Conservation (phyloP, 1,284 basidiomycete genomes). For the Boletus smithii region DNA sequence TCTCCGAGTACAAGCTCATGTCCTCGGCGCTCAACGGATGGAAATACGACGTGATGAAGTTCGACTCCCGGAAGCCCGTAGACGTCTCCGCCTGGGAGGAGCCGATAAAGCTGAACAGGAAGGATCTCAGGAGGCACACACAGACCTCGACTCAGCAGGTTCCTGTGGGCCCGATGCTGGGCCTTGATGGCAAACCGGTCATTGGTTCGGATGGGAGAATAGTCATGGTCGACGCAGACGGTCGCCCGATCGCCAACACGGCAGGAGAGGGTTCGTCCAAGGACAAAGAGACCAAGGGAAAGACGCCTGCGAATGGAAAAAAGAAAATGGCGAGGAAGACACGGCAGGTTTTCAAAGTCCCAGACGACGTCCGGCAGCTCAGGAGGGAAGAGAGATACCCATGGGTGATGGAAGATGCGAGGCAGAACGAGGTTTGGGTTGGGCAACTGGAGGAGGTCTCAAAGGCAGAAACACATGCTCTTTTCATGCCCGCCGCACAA, state of each 20-base stretch:
- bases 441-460: slow-evolving; percentile 76
- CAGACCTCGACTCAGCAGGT: slow-evolving; percentile 38
- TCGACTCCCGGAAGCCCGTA: slow-evolving; percentile 65
- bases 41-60: slow-evolving; percentile 85
- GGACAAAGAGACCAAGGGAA: slow-evolving; percentile 47
- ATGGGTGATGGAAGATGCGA: slow-evolving; percentile 83
- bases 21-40: slow-evolving; percentile 75
- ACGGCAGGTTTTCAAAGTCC: slow-evolving; percentile 73
- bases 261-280: slow-evolving; percentile 37
- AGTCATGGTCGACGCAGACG: slow-evolving; percentile 79
- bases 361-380: slow-evolving; percentile 65
- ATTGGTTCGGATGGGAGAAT: slow-evolving; percentile 68
- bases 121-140: slow-evolving; percentile 64
- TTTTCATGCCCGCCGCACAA: slow-evolving; percentile 73
- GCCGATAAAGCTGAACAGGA: slow-evolving; percentile 83
- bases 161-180: slow-evolving; percentile 66
- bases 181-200: slow-evolving; percentile 74
- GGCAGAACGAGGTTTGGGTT: slow-evolving; percentile 67
- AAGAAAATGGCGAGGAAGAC: slow-evolving; percentile 85
- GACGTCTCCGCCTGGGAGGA: slow-evolving; percentile 61
- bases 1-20: slow-evolving; percentile 68
- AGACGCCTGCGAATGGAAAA: slow-evolving; percentile 46
- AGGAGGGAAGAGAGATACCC: slow-evolving; percentile 82
- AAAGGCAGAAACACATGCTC: slow-evolving; percentile 60
- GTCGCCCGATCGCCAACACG: slow-evolving; percentile 58